These are phyloP conservation scores for Geum urbanum DNA, from an alignment of 306 rosid species.

Conservation along the genomic window DNA sequence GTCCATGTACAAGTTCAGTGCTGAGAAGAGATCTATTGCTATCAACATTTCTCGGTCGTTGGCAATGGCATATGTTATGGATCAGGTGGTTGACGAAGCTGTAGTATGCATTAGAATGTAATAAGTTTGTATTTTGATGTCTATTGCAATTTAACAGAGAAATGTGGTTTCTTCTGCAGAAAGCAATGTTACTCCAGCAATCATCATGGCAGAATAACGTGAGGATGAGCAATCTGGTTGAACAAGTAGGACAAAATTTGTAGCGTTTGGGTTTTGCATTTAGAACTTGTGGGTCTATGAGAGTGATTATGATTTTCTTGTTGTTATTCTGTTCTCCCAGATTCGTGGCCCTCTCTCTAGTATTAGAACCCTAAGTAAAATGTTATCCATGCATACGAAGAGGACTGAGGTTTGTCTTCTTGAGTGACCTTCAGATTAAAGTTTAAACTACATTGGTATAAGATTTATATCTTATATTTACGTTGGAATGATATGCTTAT, in stretches of 20 bases:
- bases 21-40: conserved; percentile 69
- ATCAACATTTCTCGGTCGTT: conserved; percentile 70
- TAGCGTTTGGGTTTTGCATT: conserved; percentile 11
- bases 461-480: conserved; percentile 11
- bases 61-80: conserved; percentile 95
- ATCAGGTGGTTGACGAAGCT: conserved; percentile 64
- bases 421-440: not conserved
- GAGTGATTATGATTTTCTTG: conserved; percentile 25
- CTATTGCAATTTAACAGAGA: conserved; percentile 4
- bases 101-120: not conserved
- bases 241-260: conserved; percentile 53
- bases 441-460: conserved; percentile 2
- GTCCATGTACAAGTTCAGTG: conserved; percentile 43
- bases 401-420: conserved; percentile 64
- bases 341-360: conserved; percentile 93
- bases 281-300: not conserved
- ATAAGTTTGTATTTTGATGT: not conserved
- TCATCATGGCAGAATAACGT: conserved; percentile 92
- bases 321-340: conserved; percentile 37
- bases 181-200: conserved; percentile 85
- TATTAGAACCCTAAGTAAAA: conserved; percentile 79
- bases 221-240: conserved; percentile 77
- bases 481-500: conserved; percentile 17
- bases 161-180: conserved; percentile 46
- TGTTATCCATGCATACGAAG: conserved; percentile 70